These are phyloP conservation scores for Seminavis robusta DNA, from an alignment of 108 stramenopile species.

Conservation along the genomic window DNA sequence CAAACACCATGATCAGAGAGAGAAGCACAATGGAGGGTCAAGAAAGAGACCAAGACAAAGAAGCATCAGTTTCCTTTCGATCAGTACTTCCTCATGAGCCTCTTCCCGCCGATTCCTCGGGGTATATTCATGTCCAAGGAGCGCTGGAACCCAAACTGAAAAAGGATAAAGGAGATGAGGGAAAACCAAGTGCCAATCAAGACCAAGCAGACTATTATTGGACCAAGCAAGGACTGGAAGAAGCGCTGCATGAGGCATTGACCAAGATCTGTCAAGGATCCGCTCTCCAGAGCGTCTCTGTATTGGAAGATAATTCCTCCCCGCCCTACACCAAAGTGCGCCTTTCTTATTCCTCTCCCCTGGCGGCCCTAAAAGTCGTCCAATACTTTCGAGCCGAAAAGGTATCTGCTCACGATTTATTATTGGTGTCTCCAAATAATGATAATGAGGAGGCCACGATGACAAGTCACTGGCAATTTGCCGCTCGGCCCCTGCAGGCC, in stretches of 20 bases:
- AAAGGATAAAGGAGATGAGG: not conserved
- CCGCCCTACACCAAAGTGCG: slow-evolving; percentile 47
- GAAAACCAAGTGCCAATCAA: slow-evolving; percentile 4
- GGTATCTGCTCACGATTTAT: slow-evolving; percentile 28
- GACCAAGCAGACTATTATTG: slow-evolving; percentile 10
- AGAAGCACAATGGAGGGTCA: too few species aligned
- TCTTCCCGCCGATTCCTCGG: slow-evolving; percentile 25
- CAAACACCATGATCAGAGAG: too few species aligned
- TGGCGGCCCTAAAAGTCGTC: slow-evolving; percentile 19
- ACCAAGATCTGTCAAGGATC: not conserved
- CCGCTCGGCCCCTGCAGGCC: slow-evolving; percentile 38
- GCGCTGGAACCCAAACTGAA: slow-evolving; percentile 48
- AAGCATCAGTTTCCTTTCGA: slow-evolving; percentile 45
- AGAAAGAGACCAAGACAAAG: too few species aligned
- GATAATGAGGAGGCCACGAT: not conserved
- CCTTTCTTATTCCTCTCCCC: slow-evolving; percentile 23
- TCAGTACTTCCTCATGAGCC: slow-evolving; percentile 85
- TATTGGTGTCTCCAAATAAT: not conserved
- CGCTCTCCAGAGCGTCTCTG: slow-evolving; percentile 16
- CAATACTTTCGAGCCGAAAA: slow-evolving; percentile 16
- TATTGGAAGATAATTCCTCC: slow-evolving; percentile 15
- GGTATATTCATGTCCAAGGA: slow-evolving; percentile 64
- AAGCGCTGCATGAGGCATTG: slow-evolving; percentile 13
- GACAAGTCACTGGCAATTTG: slow-evolving; percentile 28
- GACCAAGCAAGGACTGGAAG: slow-evolving; percentile 17